Base-by-base conservation (phyloP, 495 filamentous ascomycete genomes). In the Penicillium paxilli region DNA sequence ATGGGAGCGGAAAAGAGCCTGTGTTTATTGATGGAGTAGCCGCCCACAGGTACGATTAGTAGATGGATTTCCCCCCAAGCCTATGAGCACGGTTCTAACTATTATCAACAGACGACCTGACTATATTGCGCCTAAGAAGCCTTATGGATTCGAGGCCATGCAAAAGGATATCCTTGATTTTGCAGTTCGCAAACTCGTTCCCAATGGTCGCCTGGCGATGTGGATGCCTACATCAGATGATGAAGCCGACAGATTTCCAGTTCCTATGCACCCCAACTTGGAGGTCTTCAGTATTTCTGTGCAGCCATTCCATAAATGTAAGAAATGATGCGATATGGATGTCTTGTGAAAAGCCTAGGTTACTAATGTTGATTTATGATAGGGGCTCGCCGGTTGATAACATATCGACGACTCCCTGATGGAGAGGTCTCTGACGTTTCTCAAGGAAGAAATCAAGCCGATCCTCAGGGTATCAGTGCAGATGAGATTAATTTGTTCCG, bases 151-250 rank as follows among this genome's bases (percentile, higher is more conserved):
- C 58, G 78, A 86, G 30, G 87, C 89, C 5, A 88, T 99, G 86
- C 78, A 96, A 44, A 87, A 89, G 60, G 91, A 96, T 67, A 88
- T 99, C 41, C 79, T 98, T 10, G 76, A 86, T 23, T 99, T 98
- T 63, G 83, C 92, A 0, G 81, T 85, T 1, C 72, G 79, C 11
- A 85, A 82, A n/a, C 76, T 99, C 3, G 90, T 97, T n/a, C 85
- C 89, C 26, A 73, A 83, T 54, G 95, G 92, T 0, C 76, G 94
- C 40, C 63, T 98, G 2, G 88, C 84, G 8, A 91, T 99, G 77
- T 99, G 94, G 94, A 97, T 98, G 92, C 94, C 94, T 0, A 96
- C 92, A 1, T 84, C 90, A 1, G 93, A 90, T 64, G 91, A 94
- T 47, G 82, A 86, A 49, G 80, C 81, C 23, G 76, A 82, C 9